phyloP scores from a whole-genome alignment of 2,329 filamentous ascomycete species.

The Acephala macrosclerotiorum region DNA sequence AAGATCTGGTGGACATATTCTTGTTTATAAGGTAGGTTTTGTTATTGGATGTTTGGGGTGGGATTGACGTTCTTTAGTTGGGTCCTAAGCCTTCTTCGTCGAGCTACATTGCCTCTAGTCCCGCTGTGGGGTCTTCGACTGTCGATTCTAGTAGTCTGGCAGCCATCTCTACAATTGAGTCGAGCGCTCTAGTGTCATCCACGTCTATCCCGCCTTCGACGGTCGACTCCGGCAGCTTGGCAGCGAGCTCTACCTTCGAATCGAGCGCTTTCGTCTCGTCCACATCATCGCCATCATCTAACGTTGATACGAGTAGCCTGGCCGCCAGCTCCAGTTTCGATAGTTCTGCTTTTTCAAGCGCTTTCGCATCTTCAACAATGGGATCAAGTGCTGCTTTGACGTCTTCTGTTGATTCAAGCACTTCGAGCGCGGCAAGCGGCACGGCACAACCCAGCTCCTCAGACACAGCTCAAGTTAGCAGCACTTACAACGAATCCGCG shows the following conservation, averaged over 20 bases:
- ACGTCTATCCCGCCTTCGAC: neutral
- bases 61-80: neutral
- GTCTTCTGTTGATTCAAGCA: neutral
- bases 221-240: neutral
- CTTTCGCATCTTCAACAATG: neutral
- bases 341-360: no score
- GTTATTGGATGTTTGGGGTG: neutral
- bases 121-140: neutral
- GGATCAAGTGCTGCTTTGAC: neutral
- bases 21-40: conserved; percentile 1
- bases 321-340: no score
- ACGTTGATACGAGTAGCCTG: no score
- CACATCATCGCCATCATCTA: no score
- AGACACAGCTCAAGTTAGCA: neutral
- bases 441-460: no score
- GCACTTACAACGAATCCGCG: neutral
- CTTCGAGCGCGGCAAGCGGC: neutral
- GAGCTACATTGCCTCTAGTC: neutral
- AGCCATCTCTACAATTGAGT: neutral
- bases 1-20: neutral
- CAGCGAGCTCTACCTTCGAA: neutral
- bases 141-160: neutral
- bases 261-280: no score
- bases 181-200: neutral
- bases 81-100: neutral